phyloP scores from a whole-genome alignment of 2,329 filamentous ascomycete genomes.

The Botrytis aclada region DNA sequence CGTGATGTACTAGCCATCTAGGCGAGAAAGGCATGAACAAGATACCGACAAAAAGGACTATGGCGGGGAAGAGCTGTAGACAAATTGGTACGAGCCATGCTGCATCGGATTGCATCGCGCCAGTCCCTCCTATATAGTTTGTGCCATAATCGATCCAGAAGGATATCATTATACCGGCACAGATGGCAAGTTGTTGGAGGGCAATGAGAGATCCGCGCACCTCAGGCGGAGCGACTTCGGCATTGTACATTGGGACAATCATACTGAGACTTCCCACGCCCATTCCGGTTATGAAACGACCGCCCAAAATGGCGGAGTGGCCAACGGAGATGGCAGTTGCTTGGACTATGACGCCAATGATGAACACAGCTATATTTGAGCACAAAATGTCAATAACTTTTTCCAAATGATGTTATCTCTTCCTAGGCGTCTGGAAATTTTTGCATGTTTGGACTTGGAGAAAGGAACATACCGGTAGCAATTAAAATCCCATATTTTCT shows the following conservation, averaged over 20 bases:
- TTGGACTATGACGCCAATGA: conserved; percentile 68
- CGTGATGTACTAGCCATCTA: conserved; percentile 70
- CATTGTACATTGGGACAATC: conserved; percentile 56
- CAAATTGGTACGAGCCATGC: conserved; percentile 74
- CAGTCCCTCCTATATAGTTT: conserved; percentile 65
- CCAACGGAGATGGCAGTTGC: conserved; percentile 57
- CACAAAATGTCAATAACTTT: background rate
- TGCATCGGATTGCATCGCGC: conserved; percentile 56
- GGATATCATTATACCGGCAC: conserved; percentile 52
- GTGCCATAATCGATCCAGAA: conserved; percentile 64
- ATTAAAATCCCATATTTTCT: conserved; percentile 69
- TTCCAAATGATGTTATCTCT: background rate
- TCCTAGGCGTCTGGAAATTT: background rate
- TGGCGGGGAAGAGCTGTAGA: conserved; percentile 65
- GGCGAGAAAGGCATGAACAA: conserved; percentile 78
- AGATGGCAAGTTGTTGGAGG: conserved; percentile 62
- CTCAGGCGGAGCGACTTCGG: conserved; percentile 58
- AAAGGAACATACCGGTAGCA: conserved; percentile 46
- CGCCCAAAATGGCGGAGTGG: conserved; percentile 61
- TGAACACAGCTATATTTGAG: conserved; percentile 50
- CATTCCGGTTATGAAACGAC: conserved; percentile 70
- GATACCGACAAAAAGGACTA: conserved; percentile 67
- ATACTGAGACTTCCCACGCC: conserved; percentile 67
- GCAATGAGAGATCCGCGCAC: conserved; percentile 64
- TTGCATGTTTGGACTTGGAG: background rate